phyloP scores from a whole-genome alignment of 75 land plant genomes.

The Pinus albicaulis region DNA sequence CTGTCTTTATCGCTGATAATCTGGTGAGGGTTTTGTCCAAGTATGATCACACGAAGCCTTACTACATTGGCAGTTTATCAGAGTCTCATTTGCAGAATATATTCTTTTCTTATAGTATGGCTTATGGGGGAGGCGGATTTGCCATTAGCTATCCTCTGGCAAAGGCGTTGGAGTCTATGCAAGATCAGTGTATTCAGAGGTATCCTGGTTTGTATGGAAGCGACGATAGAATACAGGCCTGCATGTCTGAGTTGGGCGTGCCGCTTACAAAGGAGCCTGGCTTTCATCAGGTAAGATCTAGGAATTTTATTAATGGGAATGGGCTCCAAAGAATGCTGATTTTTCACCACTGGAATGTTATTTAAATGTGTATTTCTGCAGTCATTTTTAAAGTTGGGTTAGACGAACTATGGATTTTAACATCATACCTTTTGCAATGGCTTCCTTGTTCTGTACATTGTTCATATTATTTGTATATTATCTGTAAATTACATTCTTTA shows the following conservation, averaged over 20 bases:
- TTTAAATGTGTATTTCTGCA: background rate
- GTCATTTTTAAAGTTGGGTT: background rate
- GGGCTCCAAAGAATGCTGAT: background rate
- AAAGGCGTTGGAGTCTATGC: constrained; percentile 44
- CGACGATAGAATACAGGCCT: constrained; percentile 80
- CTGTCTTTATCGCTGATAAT: constrained; percentile 65
- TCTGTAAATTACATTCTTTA: too few species aligned
- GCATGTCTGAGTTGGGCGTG: constrained; percentile 82
- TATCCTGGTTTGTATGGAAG: constrained; percentile 77
- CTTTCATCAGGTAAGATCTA: constrained; percentile 65
- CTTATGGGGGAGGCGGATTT: constrained; percentile 84
- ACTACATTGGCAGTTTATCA: constrained; percentile 70
- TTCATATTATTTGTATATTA: too few species aligned
- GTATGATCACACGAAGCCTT: constrained; percentile 60
- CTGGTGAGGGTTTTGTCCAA: constrained; percentile 58
- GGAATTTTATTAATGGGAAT: background rate
- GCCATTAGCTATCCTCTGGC: constrained; percentile 72
- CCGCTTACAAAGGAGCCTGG: constrained; percentile 81
- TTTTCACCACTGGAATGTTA: background rate
- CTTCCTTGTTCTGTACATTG: background rate
- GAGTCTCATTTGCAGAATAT: constrained; percentile 72
- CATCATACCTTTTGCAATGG: too few species aligned
- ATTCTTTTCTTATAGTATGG: constrained; percentile 63
- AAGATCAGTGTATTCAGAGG: constrained; percentile 64
- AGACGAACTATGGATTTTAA: too few species aligned